Conservation (phyloP, 495 filamentous ascomycete genomes). For the Penicillium diatomitis region DNA sequence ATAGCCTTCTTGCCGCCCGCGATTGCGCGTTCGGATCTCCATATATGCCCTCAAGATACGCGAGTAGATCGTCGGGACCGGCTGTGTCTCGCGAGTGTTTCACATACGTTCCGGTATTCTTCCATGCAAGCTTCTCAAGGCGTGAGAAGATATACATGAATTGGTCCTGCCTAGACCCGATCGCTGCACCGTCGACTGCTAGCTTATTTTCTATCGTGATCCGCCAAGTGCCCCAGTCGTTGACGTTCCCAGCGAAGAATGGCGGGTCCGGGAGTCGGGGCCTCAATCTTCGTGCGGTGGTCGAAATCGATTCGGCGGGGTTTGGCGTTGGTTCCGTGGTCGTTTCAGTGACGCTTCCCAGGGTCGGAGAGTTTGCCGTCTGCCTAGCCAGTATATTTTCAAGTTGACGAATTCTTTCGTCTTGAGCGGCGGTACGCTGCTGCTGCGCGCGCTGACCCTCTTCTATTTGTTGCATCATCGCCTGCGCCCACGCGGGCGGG, state of each 20-base stretch:
- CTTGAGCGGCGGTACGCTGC: too few relatives aligned
- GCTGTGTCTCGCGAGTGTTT: background rate
- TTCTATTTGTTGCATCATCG: too few relatives aligned
- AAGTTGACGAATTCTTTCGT: too few relatives aligned
- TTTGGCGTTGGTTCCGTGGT: too few relatives aligned
- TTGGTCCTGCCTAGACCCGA: background rate
- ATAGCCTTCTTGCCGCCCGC: background rate
- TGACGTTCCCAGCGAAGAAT: background rate
- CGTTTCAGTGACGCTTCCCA: too few relatives aligned
- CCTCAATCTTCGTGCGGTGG: too few relatives aligned
- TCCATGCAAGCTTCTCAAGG: background rate
- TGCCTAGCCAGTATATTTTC: too few relatives aligned
- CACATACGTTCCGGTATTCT: constrained; percentile 2
- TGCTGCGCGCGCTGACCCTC: too few relatives aligned
- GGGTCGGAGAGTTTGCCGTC: too few relatives aligned
- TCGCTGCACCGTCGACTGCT: background rate
- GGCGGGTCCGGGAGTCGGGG: constrained; percentile 1
- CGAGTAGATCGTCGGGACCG: background rate
- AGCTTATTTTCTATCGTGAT: background rate
- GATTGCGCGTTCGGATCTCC: background rate
- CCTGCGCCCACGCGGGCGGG: too few relatives aligned
- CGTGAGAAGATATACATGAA: constrained; percentile 1
- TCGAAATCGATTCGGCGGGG: too few relatives aligned
- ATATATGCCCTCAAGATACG: background rate
- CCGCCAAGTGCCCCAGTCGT: background rate